Evolutionary conservation across 1,284 basidiomycete species (phyloP).

Genomic region (Ceratobasidium sp.): DNA sequence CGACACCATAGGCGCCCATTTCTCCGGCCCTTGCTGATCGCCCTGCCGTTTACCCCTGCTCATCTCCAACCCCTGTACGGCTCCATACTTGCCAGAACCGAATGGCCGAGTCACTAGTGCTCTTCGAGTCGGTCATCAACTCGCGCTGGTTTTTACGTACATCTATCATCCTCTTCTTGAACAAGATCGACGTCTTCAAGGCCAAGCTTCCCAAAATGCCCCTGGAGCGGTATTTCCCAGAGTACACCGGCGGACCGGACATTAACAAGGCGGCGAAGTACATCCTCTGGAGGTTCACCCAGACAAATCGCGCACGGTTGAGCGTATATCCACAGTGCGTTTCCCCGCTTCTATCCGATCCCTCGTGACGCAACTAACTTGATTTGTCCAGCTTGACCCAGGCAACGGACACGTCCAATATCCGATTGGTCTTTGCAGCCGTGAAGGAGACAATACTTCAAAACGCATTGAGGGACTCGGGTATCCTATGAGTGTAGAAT

Average conservation of each 20-base stretch:
- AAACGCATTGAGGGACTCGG: slow-evolving; percentile 84
- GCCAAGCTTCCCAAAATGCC: slow-evolving; percentile 53
- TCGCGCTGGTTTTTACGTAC: slow-evolving; percentile 96
- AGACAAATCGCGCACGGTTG: slow-evolving; percentile 86
- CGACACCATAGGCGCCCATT: neutral
- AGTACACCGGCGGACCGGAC: slow-evolving; percentile 89
- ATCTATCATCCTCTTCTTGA: slow-evolving; percentile 91
- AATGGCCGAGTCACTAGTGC: slow-evolving; percentile 90
- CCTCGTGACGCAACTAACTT: neutral
- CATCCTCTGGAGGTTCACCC: slow-evolving; percentile 96
- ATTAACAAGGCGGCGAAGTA: slow-evolving; percentile 99
- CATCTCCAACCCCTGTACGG: neutral
- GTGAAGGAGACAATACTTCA: slow-evolving; percentile 98
- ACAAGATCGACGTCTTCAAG: slow-evolving; percentile 61
- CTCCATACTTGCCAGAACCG: slow-evolving; percentile 68
- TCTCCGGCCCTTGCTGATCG: neutral
- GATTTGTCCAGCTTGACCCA: slow-evolving; percentile 66
- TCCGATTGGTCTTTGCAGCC: slow-evolving; percentile 92
- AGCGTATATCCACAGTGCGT: slow-evolving; percentile 93
- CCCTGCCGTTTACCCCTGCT: neutral
- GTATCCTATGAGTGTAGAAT: slow-evolving; percentile 60
- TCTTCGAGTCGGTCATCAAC: slow-evolving; percentile 97
- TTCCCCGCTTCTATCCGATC: slow-evolving; percentile 25
- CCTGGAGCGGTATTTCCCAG: slow-evolving; percentile 88
- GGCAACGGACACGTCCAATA: slow-evolving; percentile 68